Evolutionary conservation across 345 rosid genomes (phyloP), one percentile per base, ranked within the genome.

Genomic region (Eutrema heterophyllum): DNA sequence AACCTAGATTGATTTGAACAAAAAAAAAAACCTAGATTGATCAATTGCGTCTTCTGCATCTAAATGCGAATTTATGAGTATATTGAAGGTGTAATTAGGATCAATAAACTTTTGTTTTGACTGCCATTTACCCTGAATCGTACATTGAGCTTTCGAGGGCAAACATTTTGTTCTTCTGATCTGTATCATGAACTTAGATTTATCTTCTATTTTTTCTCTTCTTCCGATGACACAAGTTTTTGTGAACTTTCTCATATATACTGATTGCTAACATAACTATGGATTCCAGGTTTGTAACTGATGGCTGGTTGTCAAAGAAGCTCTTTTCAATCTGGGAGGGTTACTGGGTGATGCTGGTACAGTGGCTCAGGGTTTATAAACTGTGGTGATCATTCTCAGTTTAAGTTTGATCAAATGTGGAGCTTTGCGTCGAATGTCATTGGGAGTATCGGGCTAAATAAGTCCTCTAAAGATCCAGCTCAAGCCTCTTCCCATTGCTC

Each of bases 401-500:
- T 27, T 54, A 56, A 46, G 46, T 56, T 39, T 60, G 59, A 36
- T 50, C 45, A 45, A 49, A 84, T 84, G 87, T 84, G 83, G 87
- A 43, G 50, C 40, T 81, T 81, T 81, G 82, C 82, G 21, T 81
- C 83, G 0, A 84, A 74, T 50, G 69, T 74, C 35, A 79, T 79
- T 30, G 75, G 80, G 11, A 64, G 74, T 63, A 67, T 76, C 44
- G 81, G 81, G 44, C 66, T 77, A 27, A 84, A 69, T 67, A 82
- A 67, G 61, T 52, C 75, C 5, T 14, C 74, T 58, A 60, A 29
- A 16, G 74, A 78, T 43, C 26, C 55, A 44, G 48, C 62, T 48
- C 81, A 62, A 53, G 77, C 70, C 29, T 71, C 72, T 26, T 85
- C 83, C 0, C 89, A 88, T 21, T 82, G 81, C 57, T 88, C 88